Conservation (phyloP, 768 basidiomycete species). For the Suillus spraguei region DNA sequence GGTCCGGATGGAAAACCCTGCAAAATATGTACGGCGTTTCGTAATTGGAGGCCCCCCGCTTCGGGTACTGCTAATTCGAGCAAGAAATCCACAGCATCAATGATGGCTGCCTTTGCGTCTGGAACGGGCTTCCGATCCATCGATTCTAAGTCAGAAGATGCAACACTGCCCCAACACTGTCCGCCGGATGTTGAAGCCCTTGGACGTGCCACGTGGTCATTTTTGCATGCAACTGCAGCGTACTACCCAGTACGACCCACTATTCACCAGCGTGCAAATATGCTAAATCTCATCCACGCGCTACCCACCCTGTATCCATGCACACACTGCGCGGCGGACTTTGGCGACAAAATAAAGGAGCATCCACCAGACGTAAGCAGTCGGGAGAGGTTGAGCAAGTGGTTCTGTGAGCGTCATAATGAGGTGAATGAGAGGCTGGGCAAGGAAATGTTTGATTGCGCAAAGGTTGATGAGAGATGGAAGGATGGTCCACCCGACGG, state of each 20-base stretch:
- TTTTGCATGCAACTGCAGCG: conserved; percentile 93
- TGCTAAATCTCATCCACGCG: conserved; percentile 78
- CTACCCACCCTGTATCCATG: conserved; percentile 90
- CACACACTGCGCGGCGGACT: conserved; percentile 79
- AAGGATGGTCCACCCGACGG: conserved; percentile 88
- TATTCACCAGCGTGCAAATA: conserved; percentile 74
- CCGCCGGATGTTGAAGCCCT: conserved; percentile 90
- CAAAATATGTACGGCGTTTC: conserved; percentile 86
- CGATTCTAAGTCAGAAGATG: conserved; percentile 30
- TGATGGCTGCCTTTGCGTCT: conserved; percentile 37
- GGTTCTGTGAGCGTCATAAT: conserved; percentile 94
- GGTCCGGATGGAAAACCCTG: conserved; percentile 96
- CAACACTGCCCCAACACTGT: conserved; percentile 63
- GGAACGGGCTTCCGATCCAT: conserved; percentile 29
- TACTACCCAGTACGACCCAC: conserved; percentile 91
- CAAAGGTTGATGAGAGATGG: conserved; percentile 86
- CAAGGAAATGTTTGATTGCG: conserved; percentile 82
- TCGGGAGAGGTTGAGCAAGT: conserved; percentile 66
- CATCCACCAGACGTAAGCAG: conserved; percentile 81
- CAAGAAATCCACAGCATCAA: conserved; percentile 33
- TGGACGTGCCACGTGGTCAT: conserved; percentile 94
- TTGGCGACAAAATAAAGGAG: conserved; percentile 66
- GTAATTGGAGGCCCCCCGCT: conserved; percentile 58
- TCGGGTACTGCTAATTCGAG: conserved; percentile 27
- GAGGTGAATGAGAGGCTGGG: conserved; percentile 88